Evolutionary conservation across 495 filamentous ascomycete species (phyloP).

Genomic region (Aspergillus sclerotiicarbonarius): DNA sequence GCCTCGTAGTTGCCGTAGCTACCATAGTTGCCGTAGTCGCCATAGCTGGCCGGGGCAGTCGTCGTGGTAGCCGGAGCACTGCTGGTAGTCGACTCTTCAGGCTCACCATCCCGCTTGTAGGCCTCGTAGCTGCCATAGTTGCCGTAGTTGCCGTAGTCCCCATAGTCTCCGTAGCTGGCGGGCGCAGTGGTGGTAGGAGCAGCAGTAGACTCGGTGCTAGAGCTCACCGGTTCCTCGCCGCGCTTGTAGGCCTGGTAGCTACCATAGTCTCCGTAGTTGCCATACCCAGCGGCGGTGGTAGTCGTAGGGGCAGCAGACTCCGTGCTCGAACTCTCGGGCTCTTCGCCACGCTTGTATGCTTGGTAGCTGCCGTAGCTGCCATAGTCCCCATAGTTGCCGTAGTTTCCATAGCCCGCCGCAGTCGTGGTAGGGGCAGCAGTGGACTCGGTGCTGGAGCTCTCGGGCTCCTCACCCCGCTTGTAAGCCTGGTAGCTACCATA

Average conservation of each 20-base stretch:
- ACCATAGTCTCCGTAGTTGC: conserved; percentile 14
- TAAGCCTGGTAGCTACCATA: conserved; percentile 15
- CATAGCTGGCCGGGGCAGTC: too few species aligned
- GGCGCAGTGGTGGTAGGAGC: not conserved
- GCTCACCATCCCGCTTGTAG: conserved; percentile 4
- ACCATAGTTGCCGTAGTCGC: conserved; percentile 3
- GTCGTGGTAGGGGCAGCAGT: not conserved
- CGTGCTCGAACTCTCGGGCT: not conserved
- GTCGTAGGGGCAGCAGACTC: not conserved
- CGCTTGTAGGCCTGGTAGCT: conserved; percentile 10
- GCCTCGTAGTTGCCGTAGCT: not conserved
- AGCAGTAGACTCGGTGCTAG: not conserved
- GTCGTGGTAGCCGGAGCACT: not conserved
- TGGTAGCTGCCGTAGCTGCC: conserved; percentile 12
- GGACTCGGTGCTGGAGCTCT: not conserved
- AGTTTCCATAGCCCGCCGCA: conserved; percentile 11
- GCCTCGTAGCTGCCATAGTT: conserved; percentile 10
- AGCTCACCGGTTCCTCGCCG: not conserved
- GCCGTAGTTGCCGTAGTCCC: conserved; percentile 3
- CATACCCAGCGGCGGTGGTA: conserved; percentile 2
- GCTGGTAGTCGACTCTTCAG: not conserved
- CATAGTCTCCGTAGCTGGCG: conserved; percentile 11
- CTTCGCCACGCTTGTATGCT: conserved; percentile 7
- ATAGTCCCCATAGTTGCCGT: not conserved
- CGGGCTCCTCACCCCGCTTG: not conserved